Base-by-base conservation (phyloP, 169 alveolate genomes). In the Plasmodium adleri region DNA sequence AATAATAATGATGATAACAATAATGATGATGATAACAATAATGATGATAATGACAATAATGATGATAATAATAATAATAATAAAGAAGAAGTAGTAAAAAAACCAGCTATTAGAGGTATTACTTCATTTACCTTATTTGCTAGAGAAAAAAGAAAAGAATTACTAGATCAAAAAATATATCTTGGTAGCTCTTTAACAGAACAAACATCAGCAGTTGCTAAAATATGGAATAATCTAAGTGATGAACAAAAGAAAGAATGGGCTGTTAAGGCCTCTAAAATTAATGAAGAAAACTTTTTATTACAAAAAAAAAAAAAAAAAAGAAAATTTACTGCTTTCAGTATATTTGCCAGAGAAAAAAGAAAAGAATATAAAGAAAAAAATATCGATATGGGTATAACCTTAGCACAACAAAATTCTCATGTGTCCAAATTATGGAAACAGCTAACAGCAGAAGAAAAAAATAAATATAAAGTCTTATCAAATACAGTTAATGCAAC, bases 261-360 rank as follows among this genome's bases (percentile, higher is more conserved):
- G 91, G 91, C 91, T 43, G 56, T 32, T 12, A 83, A 83, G 9
- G 91, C 91, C 6, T 67, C 91, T 4, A 71, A 83, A 83, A 83
- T 83, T 68, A 83, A 83, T 83, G 91, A 83, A 62, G 86, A 83
- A 45, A 83, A 83, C 20, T 83, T 32, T 15, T 39, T 83, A 12
- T 83, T 66, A 12, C 91, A 67, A n/a, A 83, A 67, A 54, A 83
- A 83, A 43, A 83, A 83, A 24, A 83, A 83, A 56, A 71, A 83
- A 83, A 83, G 91, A 83, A 83, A 83, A 58, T 83, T 67, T 50
- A 83, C 91, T 50, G 91, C 91, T 4, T 83, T 83, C 22, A 83
- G 91, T 43, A 83, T 83, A 39, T 83, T 83, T 83, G 85, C 91
- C 15, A 52, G 91, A 9, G 86, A 83, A 26, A 83, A 83, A 70